Conservation (phyloP, 2,329 filamentous ascomycete species). For the Claviceps maximensis region DNA sequence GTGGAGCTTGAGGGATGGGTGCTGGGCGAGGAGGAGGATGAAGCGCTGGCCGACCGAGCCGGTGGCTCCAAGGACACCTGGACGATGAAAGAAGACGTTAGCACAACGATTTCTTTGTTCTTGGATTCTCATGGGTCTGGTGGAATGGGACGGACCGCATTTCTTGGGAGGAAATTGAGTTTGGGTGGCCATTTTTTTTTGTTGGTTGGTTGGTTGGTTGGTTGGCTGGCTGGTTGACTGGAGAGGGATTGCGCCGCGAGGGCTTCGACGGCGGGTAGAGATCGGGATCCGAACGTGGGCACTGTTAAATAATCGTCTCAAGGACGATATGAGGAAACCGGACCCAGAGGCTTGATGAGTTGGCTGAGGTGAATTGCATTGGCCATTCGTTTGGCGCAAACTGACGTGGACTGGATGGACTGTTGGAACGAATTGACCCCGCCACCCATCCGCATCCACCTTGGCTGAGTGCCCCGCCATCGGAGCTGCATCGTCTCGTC, state of each 20-base stretch:
- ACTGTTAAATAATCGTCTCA: not conserved
- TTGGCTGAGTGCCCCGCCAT: not conserved
- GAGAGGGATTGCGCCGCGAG: not conserved
- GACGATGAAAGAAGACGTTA: not conserved
- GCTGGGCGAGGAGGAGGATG: conserved; percentile 77
- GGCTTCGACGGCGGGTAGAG: no score
- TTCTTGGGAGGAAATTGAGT: conserved; percentile 42
- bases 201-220: no score
- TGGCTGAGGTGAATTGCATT: not conserved
- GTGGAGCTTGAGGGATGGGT: conserved; percentile 76
- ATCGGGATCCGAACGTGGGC: not conserved
- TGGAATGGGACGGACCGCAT: conserved; percentile 36
- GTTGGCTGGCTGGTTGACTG: no score
- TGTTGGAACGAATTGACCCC: not conserved
- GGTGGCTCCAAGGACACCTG: conserved; percentile 75
- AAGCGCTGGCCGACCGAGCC: conserved; percentile 93
- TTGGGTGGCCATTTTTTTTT: conserved; percentile 21
- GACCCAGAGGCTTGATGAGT: not conserved
- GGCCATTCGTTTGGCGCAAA: not conserved
- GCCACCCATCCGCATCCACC: not conserved
- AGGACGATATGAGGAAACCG: not conserved
- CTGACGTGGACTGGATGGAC: not conserved
- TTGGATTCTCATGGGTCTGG: not conserved
- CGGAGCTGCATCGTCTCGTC: not conserved
- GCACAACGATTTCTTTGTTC: not conserved